Evolutionary conservation across 805 yeast genomes (phyloP), one percentile per base, ranked within the genome.

Genomic region (Saturnispora halmiae): DNA sequence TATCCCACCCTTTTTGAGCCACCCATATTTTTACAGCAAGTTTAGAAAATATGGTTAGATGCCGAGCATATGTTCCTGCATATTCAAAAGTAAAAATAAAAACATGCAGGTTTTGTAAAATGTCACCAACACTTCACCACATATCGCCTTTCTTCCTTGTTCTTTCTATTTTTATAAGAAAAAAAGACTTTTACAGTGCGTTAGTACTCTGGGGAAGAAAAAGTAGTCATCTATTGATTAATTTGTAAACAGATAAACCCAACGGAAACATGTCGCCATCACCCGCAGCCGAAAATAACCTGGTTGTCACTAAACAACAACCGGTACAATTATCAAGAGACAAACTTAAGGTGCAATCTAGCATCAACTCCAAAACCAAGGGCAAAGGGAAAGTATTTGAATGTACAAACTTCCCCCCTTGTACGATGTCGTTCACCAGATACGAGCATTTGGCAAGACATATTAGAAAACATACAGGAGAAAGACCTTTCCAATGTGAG

Each of bases 401-500:
- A 55, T 87, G 96, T 60, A 66, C 81, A 1, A 95, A 95, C 3
- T 88, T 73, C 56, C 85, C 85, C 16, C 87, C 81, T 49, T 87
- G 96, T 61, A 67, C 66, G 42, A 87, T 88, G 95, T 73, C 88
- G 6, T 87, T 87, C 60, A 83, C 95, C 2, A 69, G 96, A 37
- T 80, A 92, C 7, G 96, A 88, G 58, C 96, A 88, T 61, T 69
- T 87, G 50, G 95, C 95, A 1, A 69, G 96, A 44, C 96, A 87
- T 63, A 81, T 88, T 40, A 66, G 96, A 44, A 88, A 87, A 53
- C 96, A 87, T 58, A 88, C 96, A 1, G 96, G 96, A 32, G 96
- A 87, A 59, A 68, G 95, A 43, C 96, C 96, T 2, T 87, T 86
- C 58, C 77, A 82, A 40, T 87, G 96, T 59, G 81, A 80, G 36